Percentiles rank a stretch among this genome's conserved stretches.
Evolutionary conservation across 495 filamentous ascomycete genomes (phyloP).

Genomic region (Astrothelium macrocarpum): DNA sequence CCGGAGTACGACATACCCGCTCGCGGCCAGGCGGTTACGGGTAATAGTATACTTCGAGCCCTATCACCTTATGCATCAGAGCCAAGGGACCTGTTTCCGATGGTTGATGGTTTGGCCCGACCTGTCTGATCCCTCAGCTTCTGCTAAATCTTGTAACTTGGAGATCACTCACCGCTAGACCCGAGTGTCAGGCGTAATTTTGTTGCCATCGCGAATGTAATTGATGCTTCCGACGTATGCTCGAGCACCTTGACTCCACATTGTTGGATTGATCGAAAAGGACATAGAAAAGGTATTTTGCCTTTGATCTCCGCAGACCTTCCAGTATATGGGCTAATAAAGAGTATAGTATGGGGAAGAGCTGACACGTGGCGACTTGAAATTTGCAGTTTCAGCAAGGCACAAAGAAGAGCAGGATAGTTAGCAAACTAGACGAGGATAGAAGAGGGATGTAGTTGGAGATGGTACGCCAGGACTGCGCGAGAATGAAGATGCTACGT

Average conservation of each 20-base stretch:
- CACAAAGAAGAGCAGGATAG: background rate
- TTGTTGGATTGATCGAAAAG: background rate
- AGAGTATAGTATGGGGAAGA: background rate
- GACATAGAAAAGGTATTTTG: background rate
- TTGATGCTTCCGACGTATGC: background rate
- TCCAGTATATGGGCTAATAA: background rate
- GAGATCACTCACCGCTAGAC: background rate
- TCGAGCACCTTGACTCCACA: background rate
- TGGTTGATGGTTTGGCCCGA: background rate
- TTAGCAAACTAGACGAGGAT: background rate
- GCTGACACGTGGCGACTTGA: background rate
- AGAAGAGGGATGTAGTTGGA: background rate
- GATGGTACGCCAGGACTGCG: background rate
- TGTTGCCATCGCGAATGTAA: background rate
- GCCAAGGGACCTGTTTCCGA: background rate
- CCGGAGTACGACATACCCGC: background rate
- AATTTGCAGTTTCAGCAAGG: background rate
- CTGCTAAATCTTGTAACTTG: background rate
- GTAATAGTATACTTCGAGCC: background rate
- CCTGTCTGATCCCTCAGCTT: background rate
- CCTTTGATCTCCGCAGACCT: background rate
- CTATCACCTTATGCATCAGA: background rate
- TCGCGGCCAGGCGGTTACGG: background rate
- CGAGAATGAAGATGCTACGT: background rate
- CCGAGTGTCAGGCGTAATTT: background rate